Base-by-base conservation (phyloP, 1,139 yeast genomes). In the Suhomyces terraborum region DNA sequence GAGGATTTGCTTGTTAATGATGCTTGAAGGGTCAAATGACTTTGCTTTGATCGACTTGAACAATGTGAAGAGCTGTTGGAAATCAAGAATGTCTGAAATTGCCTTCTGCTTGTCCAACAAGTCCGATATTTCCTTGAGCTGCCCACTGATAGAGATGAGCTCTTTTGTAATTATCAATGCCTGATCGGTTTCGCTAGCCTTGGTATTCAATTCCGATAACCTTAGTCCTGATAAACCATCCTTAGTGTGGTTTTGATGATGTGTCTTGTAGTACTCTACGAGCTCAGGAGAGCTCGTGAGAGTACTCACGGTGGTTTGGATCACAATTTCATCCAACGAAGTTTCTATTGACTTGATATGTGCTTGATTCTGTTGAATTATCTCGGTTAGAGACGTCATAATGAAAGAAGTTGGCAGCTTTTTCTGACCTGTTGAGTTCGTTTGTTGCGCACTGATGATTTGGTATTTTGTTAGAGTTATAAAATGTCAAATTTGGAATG, bases 71-170 rank as follows among this genome's bases (percentile, higher is more conserved):
- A 51, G 31, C 16, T 47, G 50, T 35, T 52, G 53, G 43, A 43
- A 51, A 32, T 52, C 54, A 20, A 51, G 51, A 21, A 52, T 28
- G 20, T 51, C 52, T 6, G 46, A 36, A 10, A 41, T 13, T n/a
- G 38, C 29, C 35, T 50, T 50, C 6, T 43, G 16, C 32, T 52
- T 51, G 2, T 25, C 26, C 21, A 52, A 36, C 4, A 52, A 35
- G 14, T 19, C 18, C n/a, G 42, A 25, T 22, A 50, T 41, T 18
- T 51, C 51, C 2, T 18, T 38, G 8, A 52, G 16, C 17, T 40
- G 38, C 1, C 21, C 32, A 18, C 37, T 27, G 8, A 39, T 12
- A 12, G 38, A 25, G 6, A 29, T 34, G 4, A 44, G 25, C 18
- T 35, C 36, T 24, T 32, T 35, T 12, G 51, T 36, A 14, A 42